phyloP scores from a whole-genome alignment of 2,329 filamentous ascomycete species.

The Onygenales sp. region DNA sequence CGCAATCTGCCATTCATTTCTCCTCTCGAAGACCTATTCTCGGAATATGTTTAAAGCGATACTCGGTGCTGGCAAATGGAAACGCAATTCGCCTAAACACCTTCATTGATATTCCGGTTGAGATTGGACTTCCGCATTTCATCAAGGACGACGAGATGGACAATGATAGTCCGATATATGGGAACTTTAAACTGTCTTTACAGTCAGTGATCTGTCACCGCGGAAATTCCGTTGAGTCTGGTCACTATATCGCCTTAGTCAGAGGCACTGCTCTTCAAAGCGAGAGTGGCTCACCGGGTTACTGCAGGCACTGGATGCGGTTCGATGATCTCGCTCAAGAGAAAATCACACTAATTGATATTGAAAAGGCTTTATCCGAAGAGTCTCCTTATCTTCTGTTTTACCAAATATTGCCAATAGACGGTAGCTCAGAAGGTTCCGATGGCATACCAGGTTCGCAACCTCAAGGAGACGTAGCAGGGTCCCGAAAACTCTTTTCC shows the following conservation, averaged over 20 bases:
- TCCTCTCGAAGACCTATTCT: conserved; percentile 72
- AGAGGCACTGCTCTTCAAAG: conserved; percentile 49
- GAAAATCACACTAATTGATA: conserved; percentile 66
- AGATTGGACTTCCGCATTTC: conserved; percentile 76
- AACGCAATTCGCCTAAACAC: conserved; percentile 65
- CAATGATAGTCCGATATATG: conserved; percentile 58
- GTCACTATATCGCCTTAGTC: conserved; percentile 83
- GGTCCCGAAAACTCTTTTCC: neutral
- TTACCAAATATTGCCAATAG: conserved; percentile 85
- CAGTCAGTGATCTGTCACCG: conserved; percentile 91
- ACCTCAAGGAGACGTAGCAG: neutral
- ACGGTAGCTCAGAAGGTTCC: conserved; percentile 47
- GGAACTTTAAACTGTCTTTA: conserved; percentile 87
- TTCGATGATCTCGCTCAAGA: conserved; percentile 78
- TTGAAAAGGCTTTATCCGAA: conserved; percentile 66
- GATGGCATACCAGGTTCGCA: neutral
- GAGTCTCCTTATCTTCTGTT: conserved; percentile 93
- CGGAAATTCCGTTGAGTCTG: conserved; percentile 73
- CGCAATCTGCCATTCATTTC: conserved; percentile 78
- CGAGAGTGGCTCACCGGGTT: conserved; percentile 38
- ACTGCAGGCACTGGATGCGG: conserved; percentile 72
- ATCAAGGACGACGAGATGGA: conserved; percentile 68
- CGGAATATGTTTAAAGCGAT: conserved; percentile 87
- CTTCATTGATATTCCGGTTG: conserved; percentile 82
- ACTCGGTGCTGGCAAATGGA: conserved; percentile 63